Evolutionary conservation across 2,329 filamentous ascomycete genomes (phyloP).

Genomic region (Cordyceps militaris): DNA sequence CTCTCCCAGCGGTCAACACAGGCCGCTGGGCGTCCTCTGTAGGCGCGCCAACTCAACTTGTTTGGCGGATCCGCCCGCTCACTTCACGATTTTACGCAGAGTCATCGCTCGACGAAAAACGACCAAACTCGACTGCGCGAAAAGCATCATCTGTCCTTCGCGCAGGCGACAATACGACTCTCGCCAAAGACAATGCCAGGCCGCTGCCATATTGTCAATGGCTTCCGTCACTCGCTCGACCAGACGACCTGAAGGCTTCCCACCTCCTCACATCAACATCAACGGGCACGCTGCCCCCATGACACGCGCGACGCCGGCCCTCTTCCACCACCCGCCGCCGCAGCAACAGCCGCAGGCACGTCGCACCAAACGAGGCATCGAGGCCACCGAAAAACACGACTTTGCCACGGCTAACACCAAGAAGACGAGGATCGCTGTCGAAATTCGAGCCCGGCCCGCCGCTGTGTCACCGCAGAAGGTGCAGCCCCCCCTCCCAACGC

Average conservation of each 20-base stretch:
- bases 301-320: constrained; percentile 25
- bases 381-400: constrained; percentile 37
- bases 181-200: constrained; percentile 30
- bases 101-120: background rate
- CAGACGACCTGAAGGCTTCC: constrained; percentile 41
- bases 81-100: constrained; percentile 2
- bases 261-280: constrained; percentile 27
- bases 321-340: constrained; percentile 23
- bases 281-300: constrained; percentile 20
- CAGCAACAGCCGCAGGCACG: constrained; percentile 21
- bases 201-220: constrained; percentile 34
- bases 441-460: constrained; percentile 36
- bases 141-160: constrained; percentile 2
- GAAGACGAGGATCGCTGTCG: constrained; percentile 45
- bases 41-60: background rate
- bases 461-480: constrained; percentile 21
- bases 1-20: background rate
- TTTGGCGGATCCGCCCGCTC: constrained; percentile 7
- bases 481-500: constrained; percentile 20
- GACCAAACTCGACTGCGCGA: background rate
- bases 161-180: background rate
- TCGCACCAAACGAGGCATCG: constrained; percentile 43
- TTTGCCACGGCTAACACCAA: constrained; percentile 40
- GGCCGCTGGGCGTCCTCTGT: background rate
- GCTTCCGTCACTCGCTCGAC: constrained; percentile 46